These are phyloP conservation scores for Arabidopsis arenosa DNA, from an alignment of 345 rosid species.

Conservation along the genomic window DNA sequence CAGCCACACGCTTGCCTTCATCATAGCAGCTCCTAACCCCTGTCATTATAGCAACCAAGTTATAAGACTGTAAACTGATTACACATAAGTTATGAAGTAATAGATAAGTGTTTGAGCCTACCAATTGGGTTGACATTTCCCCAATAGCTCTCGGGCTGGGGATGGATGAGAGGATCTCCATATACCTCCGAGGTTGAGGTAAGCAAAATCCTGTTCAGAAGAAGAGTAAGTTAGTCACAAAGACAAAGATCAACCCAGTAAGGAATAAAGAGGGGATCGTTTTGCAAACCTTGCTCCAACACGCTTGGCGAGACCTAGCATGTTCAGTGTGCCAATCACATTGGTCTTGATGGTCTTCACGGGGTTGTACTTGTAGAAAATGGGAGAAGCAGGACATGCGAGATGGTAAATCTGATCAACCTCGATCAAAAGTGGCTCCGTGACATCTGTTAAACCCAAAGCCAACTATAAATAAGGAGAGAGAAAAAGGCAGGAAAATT, in stretches of 20 bases:
- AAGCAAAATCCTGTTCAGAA: slow-evolving; percentile 75
- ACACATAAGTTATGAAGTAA: not conserved
- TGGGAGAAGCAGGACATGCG: slow-evolving; percentile 99
- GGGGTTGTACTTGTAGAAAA: slow-evolving; percentile 94
- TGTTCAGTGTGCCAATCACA: slow-evolving; percentile 96
- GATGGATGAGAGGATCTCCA: slow-evolving; percentile 95
- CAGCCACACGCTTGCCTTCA: slow-evolving; percentile 99
- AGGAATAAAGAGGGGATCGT: not conserved
- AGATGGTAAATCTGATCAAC: slow-evolving; percentile 98
- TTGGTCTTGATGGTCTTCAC: slow-evolving; percentile 98
- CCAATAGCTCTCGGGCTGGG: slow-evolving; percentile 96
- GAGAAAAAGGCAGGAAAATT: not conserved
- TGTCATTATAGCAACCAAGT: slow-evolving; percentile 37
- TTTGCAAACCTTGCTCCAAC: slow-evolving; percentile 84
- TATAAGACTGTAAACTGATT: not conserved
- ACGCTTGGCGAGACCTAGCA: slow-evolving; percentile 98
- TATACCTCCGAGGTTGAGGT: slow-evolving; percentile 97
- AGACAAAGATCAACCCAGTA: not conserved
- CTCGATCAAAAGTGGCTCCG: slow-evolving; percentile 83
- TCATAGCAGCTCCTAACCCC: slow-evolving; percentile 97
- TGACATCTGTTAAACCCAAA: slow-evolving; percentile 63
- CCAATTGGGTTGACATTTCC: slow-evolving; percentile 98
- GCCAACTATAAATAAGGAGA: slow-evolving; percentile 6
- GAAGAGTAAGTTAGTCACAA: not conserved
- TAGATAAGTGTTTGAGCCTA: slow-evolving; percentile 32